A percentile compares a stretch with the other conserved stretches of the same genome.
Evolutionary conservation across 768 basidiomycete genomes (phyloP).

Genomic region (Suillus subaureus): DNA sequence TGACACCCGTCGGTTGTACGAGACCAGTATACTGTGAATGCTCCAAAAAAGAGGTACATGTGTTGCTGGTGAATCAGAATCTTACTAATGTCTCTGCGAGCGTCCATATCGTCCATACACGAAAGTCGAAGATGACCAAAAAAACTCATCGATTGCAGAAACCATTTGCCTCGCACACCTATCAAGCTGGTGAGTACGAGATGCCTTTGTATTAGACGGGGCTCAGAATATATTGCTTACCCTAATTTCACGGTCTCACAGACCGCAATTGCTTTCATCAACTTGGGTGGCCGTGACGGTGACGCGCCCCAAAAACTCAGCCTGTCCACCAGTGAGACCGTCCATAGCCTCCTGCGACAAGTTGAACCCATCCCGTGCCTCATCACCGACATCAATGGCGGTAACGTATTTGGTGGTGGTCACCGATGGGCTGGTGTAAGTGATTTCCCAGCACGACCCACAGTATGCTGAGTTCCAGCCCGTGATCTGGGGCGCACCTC

Average conservation of each 20-base stretch:
- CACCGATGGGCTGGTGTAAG: slow-evolving; percentile 40
- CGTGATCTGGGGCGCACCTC: slow-evolving; percentile 51
- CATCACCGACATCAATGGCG: slow-evolving; percentile 51
- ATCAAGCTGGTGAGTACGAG: background rate
- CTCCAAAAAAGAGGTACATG: background rate
- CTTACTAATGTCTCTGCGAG: background rate
- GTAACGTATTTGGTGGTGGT: slow-evolving; percentile 46
- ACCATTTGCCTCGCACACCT: background rate
- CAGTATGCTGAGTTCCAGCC: slow-evolving; percentile 56
- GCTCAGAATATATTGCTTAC: background rate
- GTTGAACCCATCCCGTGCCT: slow-evolving; percentile 35
- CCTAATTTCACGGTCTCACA: slow-evolving; percentile 11
- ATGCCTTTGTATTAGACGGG: background rate
- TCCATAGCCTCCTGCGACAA: slow-evolving; percentile 38
- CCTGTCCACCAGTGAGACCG: slow-evolving; percentile 34
- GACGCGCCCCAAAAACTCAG: slow-evolving; percentile 28
- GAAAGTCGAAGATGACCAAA: background rate
- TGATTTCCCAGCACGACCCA: slow-evolving; percentile 62
- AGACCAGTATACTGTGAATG: background rate
- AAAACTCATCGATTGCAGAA: background rate
- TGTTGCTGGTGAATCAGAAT: background rate
- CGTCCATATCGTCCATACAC: background rate
- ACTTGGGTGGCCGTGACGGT: slow-evolving; percentile 25
- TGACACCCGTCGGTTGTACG: background rate
- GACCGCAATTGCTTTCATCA: slow-evolving; percentile 12